Percentiles rank a stretch among this genome's conserved stretches.
Conservation (phyloP, 2,329 filamentous ascomycete species). For the Chrysosphaeria jannelii region DNA sequence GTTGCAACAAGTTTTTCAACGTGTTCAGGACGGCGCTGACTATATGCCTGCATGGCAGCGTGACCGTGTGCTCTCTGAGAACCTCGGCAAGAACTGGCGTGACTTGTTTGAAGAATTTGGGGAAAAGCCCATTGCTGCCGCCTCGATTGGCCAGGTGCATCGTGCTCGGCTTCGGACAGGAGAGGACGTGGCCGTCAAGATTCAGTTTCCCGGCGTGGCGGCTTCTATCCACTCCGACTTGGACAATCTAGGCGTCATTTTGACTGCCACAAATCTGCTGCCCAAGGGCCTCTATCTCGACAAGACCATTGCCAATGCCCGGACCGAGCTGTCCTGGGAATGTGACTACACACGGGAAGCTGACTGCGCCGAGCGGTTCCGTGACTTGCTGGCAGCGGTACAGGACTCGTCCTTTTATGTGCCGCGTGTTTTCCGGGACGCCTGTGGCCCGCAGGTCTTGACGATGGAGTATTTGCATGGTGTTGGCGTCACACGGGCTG, state of each 20-base stretch:
- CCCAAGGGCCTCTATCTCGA: constrained; percentile 83
- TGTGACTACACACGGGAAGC: constrained; percentile 87
- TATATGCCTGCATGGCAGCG: constrained; percentile 94
- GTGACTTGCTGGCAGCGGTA: constrained; percentile 30
- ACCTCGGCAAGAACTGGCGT: constrained; percentile 63
- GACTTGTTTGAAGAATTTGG: constrained; percentile 61
- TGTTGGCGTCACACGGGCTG: constrained; percentile 51
- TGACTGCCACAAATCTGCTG: constrained; percentile 68
- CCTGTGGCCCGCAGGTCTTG: constrained; percentile 8
- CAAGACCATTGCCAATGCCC: constrained; percentile 89
- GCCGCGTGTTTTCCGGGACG: constrained; percentile 13
- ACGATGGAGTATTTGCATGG: constrained; percentile 86
- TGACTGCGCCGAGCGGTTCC: constrained; percentile 47
- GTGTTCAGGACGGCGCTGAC: constrained; percentile 86
- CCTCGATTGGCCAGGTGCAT: constrained; percentile 92
- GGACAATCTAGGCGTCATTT: constrained; percentile 68
- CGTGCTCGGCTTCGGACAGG: constrained; percentile 49
- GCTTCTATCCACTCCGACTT: constrained; percentile 91
- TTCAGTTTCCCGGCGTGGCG: constrained; percentile 90
- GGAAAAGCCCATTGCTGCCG: constrained; percentile 75
- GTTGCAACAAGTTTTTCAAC: constrained; percentile 69
- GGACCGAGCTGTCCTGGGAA: constrained; percentile 81
- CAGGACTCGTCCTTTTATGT: constrained; percentile 34
- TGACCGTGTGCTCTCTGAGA: constrained; percentile 48
- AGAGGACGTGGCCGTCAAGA: constrained; percentile 65